Evolutionary conservation across 192 early-diverging fungal genomes (phyloP).

Genomic region (Coemansia reversa): DNA sequence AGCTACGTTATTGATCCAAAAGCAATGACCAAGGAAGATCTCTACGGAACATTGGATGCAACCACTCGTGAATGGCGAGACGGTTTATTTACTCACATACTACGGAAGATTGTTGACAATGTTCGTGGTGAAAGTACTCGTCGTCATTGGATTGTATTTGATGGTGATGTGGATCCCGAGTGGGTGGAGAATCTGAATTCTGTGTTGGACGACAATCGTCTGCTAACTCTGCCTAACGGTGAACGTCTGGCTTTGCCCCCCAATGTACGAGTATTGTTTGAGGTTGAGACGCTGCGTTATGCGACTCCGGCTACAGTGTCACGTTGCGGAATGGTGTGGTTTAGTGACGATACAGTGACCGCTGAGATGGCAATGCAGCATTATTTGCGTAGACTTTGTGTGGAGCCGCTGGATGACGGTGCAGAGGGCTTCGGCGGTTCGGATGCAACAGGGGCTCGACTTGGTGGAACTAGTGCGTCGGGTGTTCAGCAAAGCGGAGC

Average conservation of each 20-base stretch:
- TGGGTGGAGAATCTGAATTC: constrained; percentile 98
- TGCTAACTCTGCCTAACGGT: constrained; percentile 97
- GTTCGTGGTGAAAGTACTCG: constrained; percentile 91
- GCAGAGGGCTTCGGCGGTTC: constrained; percentile 63
- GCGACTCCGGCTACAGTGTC: constrained; percentile 97
- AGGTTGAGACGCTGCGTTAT: constrained; percentile 97
- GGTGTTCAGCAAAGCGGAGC: neutral
- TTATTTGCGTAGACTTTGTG: constrained; percentile 78
- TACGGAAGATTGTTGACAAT: constrained; percentile 97
- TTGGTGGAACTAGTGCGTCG: neutral
- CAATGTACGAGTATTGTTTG: constrained; percentile 99
- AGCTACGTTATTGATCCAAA: constrained; percentile 98
- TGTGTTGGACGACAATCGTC: constrained; percentile 96
- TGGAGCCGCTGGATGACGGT: constrained; percentile 73
- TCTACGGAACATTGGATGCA: constrained; percentile 94
- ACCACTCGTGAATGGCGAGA: constrained; percentile 99
- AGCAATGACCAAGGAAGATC: constrained; percentile 92
- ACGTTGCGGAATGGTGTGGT: constrained; percentile 99
- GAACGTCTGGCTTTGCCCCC: constrained; percentile 92
- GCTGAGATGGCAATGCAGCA: constrained; percentile 75
- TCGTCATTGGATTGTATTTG: constrained; percentile 99
- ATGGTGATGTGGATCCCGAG: constrained; percentile 99
- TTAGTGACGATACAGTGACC: constrained; percentile 86
- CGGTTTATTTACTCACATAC: constrained; percentile 95
- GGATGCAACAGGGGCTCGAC: neutral